Conservation (phyloP, 768 basidiomycete species). For the Tulasnella sp. region DNA sequence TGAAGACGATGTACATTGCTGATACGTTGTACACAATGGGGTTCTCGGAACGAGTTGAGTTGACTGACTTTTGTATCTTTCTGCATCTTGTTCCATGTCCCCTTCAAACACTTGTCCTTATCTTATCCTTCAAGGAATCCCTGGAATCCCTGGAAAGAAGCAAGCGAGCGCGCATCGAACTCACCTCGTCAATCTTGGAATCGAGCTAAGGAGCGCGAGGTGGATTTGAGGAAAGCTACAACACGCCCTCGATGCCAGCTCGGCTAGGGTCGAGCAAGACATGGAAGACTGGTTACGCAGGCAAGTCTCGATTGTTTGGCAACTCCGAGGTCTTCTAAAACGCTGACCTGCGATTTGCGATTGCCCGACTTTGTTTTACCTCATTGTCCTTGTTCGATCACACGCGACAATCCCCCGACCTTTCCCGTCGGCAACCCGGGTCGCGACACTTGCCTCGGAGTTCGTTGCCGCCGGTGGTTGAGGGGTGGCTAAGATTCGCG, state of each 20-base stretch:
- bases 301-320: neutral
- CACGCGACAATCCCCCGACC: neutral
- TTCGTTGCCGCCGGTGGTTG: constrained; percentile 34
- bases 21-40: neutral
- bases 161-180: constrained; percentile 1
- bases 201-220: neutral
- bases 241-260: neutral
- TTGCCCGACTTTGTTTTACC: neutral
- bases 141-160: constrained; percentile 2
- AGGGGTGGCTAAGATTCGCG: constrained; percentile 39
- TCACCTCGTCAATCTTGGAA: neutral
- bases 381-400: neutral
- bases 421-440: constrained; percentile 32
- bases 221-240: neutral
- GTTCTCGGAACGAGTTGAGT: neutral
- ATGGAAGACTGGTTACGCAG: neutral
- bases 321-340: neutral
- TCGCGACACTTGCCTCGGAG: constrained; percentile 31
- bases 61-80: neutral
- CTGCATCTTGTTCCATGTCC: neutral
- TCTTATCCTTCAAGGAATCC: neutral
- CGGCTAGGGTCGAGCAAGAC: neutral
- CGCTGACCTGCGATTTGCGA: neutral
- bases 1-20: neutral
- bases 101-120: neutral